Evolutionary conservation across 768 basidiomycete genomes (phyloP), one percentile per base, ranked within the genome.

Genomic region (Calocera cornea): DNA sequence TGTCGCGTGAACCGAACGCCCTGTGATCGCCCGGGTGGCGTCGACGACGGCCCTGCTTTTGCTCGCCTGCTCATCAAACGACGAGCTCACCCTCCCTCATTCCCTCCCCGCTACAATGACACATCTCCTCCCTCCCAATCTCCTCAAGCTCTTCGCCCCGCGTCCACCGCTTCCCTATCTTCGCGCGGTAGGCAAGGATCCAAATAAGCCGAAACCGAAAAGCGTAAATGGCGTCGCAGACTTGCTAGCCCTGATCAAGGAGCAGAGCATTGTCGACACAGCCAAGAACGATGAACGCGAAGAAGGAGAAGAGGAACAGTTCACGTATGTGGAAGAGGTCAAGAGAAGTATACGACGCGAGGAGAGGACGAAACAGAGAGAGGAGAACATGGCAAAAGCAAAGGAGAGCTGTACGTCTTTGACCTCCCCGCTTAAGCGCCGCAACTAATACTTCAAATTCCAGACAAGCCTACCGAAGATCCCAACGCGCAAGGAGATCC

Each of bases 81-180:
- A 7, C 16, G 44, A 19, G 24, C 44, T 19, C 44, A 47, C 19
- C 44, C 8, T 47, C 24, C 64, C 17, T 3, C 31, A 8, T 10
- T 36, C 34, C 64, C 64, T 64, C 64, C 54, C 27, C 14, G 31
- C 31, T 10, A 60, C 54, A 60, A 70, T 70, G 70, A 93, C 92
- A 2, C 91, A 95, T 78, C 82, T 95, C 27, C 84, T 99, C 27
- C 95, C 95, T 2, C 93, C 93, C 1, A 97, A 97, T 78, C 85
- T 99, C 65, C 87, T 98, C 76, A 94, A 95, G 76, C 88, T 98
- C 71, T 99, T 98, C 76, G 88, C 92, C 0, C 94, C 97, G 2
- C 86, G 97, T 7, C 92, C 95, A 0, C 90, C 88, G 1, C 83
- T 97, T 2, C 89, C 89, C 0, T 98, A 93, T 75, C 73, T 86